These are phyloP conservation scores for Corchorus capsularis DNA, from an alignment of 345 rosid genomes.

Conservation along the genomic window DNA sequence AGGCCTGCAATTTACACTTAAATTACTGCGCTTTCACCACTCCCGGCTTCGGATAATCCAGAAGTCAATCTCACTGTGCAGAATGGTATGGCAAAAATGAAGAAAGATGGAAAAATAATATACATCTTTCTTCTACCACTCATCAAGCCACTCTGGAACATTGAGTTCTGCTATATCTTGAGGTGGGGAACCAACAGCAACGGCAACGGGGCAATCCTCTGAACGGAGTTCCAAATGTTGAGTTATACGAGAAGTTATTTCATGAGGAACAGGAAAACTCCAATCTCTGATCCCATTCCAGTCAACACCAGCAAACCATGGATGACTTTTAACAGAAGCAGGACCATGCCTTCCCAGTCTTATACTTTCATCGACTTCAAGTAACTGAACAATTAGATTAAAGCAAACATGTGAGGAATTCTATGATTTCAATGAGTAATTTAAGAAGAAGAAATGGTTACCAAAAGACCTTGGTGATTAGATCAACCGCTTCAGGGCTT, in stretches of 20 bases:
- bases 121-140: slow-evolving; percentile 57
- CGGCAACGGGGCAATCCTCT: slow-evolving; percentile 36
- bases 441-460: background rate
- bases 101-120: background rate
- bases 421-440: background rate
- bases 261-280: slow-evolving; percentile 57
- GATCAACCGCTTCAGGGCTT: slow-evolving; percentile 68
- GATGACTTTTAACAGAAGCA: slow-evolving; percentile 60
- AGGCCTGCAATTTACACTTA: slow-evolving; percentile 24
- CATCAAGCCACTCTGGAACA: slow-evolving; percentile 73
- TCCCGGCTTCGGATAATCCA: background rate
- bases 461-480: slow-evolving; percentile 65
- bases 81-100: background rate
- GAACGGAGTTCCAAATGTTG: slow-evolving; percentile 47
- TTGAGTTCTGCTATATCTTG: slow-evolving; percentile 46
- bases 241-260: slow-evolving; percentile 53
- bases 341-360: slow-evolving; percentile 76
- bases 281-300: slow-evolving; percentile 60
- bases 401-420: slow-evolving; percentile 6
- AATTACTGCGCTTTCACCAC: slow-evolving; percentile 1
- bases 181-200: slow-evolving; percentile 40
- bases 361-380: slow-evolving; percentile 66
- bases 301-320: slow-evolving; percentile 68
- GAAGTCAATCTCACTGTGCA: background rate
- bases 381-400: slow-evolving; percentile 49